Base-by-base conservation (phyloP, 768 basidiomycete genomes). In the Phylloporus arenicola region DNA sequence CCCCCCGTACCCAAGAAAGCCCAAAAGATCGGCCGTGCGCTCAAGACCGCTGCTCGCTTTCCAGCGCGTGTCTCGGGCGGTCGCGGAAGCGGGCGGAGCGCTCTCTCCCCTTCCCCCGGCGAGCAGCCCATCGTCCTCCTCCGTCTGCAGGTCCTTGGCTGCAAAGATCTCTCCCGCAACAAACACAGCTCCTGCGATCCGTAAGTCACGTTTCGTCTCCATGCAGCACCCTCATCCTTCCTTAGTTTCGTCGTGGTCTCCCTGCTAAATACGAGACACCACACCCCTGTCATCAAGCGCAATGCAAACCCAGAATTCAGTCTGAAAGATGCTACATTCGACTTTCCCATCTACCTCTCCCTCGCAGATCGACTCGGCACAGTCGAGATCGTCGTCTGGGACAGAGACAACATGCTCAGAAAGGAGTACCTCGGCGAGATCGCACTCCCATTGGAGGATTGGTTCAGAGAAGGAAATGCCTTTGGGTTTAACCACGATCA, bases 401-500 rank as follows among this genome's bases (percentile, higher is more conserved):
- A 94, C 69, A 92, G 86, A 72, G 94, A 97, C 68, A 73, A 89
- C 57, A 65, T 92, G 60, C 51, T 71, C 50, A 80, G 76, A 60
- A 96, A 93, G 71, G 95, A 97, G 40, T 99, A 96, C 65, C 76
- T 99, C 14, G 96, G 96, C 14, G 95, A 99, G 68, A 78, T 81
- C 5, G 79, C 84, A 0, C 56, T 97, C 7, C 79, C 82, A 0
- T 64, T 95, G n/a, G 84, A 84, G 17, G 82, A 88, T 30, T 95
- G 92, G 91, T 96, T 93, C 45, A 17, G 56, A 49, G 50, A 73
- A 54, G 35, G 72, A 62, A 50, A 65, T 22, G 54, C 59, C 0
- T 78, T 75, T 52, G 77, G 61, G 11, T 92, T 79, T 69, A 76
- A 80, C 41, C 81, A 86, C 38, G 67, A 73, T 10, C 72, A 68